Base-by-base conservation (phyloP, 1,284 basidiomycete species). In the Cutaneotrichosporon sp. region DNA sequence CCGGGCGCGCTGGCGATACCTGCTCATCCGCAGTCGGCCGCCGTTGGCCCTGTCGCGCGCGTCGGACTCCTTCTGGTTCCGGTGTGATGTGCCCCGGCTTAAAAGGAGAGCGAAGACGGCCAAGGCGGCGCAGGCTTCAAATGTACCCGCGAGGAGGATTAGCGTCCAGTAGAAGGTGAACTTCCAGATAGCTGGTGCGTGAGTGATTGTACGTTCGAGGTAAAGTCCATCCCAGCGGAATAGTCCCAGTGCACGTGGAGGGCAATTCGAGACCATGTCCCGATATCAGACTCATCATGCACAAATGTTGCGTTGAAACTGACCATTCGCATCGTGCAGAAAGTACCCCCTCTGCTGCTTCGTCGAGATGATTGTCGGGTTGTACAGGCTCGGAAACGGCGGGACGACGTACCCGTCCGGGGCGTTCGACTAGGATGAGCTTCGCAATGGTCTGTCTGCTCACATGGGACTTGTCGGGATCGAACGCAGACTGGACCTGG, bases 81-180 rank as follows among this genome's bases (percentile, higher is more conserved):
- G n/a, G 41, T 19, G 32, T 19, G 24, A 35, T n/a, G 19, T 29
- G 24, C 24, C 49, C 10, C 55, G 51, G 1, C 88, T 76, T 4
- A 89, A 81, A 24, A 88, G 75, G 24, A 88, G 61, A 1, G 84
- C 82, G 60, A 87, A 84, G 0, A 80, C 79, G 26, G 87, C 87
- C 61, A 85, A 84, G 2, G 75, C 55, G 0, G 86, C 86, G 58
- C 84, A 84, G 38, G 85, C 50, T 38, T 86, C 65, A 68, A 87
- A 90, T 41, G 84, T 75, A 2, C 85, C 85, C 2, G 80, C 79
- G 68, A 88, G 82, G 62, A 90, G 83, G 49, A 87, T 78, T 26
- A 91, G 72, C 1, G 82, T 87, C 89, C 89, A 92, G 69, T 85
- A 90, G 27, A 91, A 77, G 9, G 87, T 91, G 75, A 88, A 91